A percentile compares a stretch with the other conserved stretches of the same genome.
phyloP scores from a whole-genome alignment of 345 rosid genomes.

The Arabis hirsuta region DNA sequence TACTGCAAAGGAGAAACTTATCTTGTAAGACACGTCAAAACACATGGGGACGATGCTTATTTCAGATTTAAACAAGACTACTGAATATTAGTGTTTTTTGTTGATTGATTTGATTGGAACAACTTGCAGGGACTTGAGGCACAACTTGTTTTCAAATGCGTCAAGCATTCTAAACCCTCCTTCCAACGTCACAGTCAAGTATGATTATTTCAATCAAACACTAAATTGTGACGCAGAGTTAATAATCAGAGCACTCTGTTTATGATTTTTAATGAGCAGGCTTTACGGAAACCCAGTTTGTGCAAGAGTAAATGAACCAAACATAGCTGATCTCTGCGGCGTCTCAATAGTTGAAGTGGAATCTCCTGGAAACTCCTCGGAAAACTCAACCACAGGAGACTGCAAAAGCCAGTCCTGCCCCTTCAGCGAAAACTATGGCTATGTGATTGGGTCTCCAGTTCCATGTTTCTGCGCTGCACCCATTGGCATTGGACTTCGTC shows the following conservation, averaged over 20 bases:
- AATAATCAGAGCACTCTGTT: slow-evolving; percentile 15
- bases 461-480: slow-evolving; percentile 67
- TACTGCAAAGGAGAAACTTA: slow-evolving; percentile 34
- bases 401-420: slow-evolving; percentile 56
- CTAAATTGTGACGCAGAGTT: neutral
- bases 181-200: slow-evolving; percentile 57
- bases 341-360: slow-evolving; percentile 32
- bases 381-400: slow-evolving; percentile 21
- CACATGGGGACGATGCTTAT: neutral
- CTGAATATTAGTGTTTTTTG: neutral
- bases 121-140: slow-evolving; percentile 57
- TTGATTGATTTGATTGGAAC: neutral
- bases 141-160: slow-evolving; percentile 54
- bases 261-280: slow-evolving; percentile 46
- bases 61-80: neutral
- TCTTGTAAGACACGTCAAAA: slow-evolving; percentile 43
- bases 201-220: slow-evolving; percentile 11
- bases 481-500: slow-evolving; percentile 46
- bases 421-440: slow-evolving; percentile 28
- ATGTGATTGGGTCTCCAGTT: slow-evolving; percentile 46
- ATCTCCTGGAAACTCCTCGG: slow-evolving; percentile 37
- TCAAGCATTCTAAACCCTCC: slow-evolving; percentile 54
- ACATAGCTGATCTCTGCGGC: slow-evolving; percentile 51
- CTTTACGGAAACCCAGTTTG: slow-evolving; percentile 69
- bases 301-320: slow-evolving; percentile 42